These are phyloP conservation scores for Suillus spraguei DNA, from an alignment of 768 basidiomycete species.

Conservation along the genomic window DNA sequence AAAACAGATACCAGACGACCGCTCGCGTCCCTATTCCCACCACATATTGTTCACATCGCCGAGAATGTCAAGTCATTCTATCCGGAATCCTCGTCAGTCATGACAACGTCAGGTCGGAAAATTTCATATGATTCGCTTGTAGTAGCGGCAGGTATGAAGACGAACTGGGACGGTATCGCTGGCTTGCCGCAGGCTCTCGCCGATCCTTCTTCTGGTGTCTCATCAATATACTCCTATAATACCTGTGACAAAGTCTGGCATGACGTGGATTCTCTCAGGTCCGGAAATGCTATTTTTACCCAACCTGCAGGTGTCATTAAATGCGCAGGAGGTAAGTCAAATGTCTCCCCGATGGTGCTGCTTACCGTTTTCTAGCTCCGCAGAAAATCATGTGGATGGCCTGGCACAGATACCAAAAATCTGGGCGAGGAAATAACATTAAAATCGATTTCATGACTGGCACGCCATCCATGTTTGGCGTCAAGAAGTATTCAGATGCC, in stretches of 20 bases:
- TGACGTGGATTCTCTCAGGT: conserved; percentile 73
- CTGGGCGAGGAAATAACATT: conserved; percentile 57
- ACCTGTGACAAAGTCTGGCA: conserved; percentile 89
- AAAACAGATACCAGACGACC: conserved; percentile 72
- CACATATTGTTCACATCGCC: conserved; percentile 68
- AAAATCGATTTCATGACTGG: conserved; percentile 84
- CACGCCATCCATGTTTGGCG: conserved; percentile 95
- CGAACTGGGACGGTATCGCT: conserved; percentile 75
- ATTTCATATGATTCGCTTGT: conserved; percentile 85
- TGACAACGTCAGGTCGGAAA: conserved; percentile 67
- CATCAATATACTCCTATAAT: conserved; percentile 90
- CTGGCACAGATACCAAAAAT: conserved; percentile 76
- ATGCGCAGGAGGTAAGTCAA: conserved; percentile 77
- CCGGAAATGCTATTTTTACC: conserved; percentile 90
- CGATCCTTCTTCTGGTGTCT: conserved; percentile 80
- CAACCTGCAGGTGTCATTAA: conserved; percentile 93
- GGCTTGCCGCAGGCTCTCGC: conserved; percentile 77
- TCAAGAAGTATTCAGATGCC: conserved; percentile 94
- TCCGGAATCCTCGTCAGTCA: conserved; percentile 73
- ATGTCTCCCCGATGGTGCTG: background rate
- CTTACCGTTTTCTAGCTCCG: conserved; percentile 50
- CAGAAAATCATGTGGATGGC: conserved; percentile 99
- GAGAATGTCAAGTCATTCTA: conserved; percentile 76
- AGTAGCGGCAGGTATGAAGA: conserved; percentile 87
- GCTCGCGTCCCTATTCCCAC: conserved; percentile 72